Evolutionary conservation across 192 early-diverging fungal species (phyloP).

Genomic region (Entomortierella beljakovae): DNA sequence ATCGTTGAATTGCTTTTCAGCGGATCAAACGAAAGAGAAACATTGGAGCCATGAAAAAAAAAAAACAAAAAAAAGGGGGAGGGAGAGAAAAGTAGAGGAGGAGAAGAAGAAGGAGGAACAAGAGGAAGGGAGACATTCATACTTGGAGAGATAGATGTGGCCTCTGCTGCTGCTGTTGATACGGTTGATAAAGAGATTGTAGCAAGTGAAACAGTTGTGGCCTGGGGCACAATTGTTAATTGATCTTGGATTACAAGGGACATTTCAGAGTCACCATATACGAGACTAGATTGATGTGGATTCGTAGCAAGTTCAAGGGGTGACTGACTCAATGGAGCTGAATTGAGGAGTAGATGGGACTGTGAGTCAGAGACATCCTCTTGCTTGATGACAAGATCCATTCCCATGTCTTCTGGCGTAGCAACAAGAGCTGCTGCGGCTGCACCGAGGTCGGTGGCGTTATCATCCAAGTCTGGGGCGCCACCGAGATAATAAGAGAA

Average conservation of each 20-base stretch:
- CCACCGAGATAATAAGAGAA: constrained; percentile 37
- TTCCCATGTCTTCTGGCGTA: background rate
- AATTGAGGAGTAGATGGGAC: constrained; percentile 7
- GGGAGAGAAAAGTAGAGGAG: background rate
- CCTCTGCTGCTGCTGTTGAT: background rate
- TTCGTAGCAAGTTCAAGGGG: constrained; percentile 15
- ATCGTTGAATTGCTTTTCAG: no score
- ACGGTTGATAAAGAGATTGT: constrained; percentile 7
- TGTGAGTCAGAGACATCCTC: constrained; percentile 9
- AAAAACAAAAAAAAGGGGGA: constrained; percentile 1
- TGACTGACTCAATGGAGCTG: constrained; percentile 12
- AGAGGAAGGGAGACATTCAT: background rate
- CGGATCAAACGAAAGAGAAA: no score
- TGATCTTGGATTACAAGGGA: constrained; percentile 36
- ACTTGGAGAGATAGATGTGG: constrained; percentile 5
- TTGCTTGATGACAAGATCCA: constrained; percentile 26
- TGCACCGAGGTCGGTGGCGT: constrained; percentile 17
- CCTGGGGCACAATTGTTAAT: constrained; percentile 44
- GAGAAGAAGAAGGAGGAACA: background rate
- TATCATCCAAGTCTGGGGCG: constrained; percentile 23
- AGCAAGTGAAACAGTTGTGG: constrained; percentile 20
- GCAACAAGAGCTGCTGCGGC: constrained; percentile 17
- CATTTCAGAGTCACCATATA: background rate
- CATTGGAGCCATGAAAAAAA: background rate
- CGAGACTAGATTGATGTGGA: constrained; percentile 3